Base-by-base conservation (phyloP, 257 asterid species). In the Leptodermis oblonga region DNA sequence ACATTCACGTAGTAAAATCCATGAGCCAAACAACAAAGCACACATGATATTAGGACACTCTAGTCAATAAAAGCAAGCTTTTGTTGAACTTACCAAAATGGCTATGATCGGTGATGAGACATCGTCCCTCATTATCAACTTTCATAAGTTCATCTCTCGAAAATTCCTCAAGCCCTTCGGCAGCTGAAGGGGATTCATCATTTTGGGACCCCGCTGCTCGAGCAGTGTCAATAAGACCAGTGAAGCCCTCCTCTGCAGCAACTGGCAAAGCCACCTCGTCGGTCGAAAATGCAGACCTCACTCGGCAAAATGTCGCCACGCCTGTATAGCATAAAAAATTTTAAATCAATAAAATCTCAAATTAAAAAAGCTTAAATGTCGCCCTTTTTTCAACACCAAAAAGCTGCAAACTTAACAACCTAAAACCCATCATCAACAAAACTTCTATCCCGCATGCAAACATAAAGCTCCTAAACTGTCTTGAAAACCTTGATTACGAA, bases 281-380 rank as follows among this genome's bases (percentile, higher is more conserved):
- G 58, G 90, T 87, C 5, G 83, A 82, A 79, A 90, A 87, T 63
- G 90, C 96, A 48, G 93, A 87, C 73, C 81, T 89, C 67, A 91
- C 96, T 34, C 91, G 94, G 71, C 97, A 94, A 83, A 94, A 89
- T 61, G 99, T 94, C 5, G 96, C 99, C 72, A 94, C 97, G 67
- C 99, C 99, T 93, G 74, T 60, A 69, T 23, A 72, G 58, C 60
- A 74, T 46, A 12, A 3, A 46, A 46, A 46, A 41, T 41, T 41
- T 6, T 1, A 46, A 3, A 46, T 4, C 1, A 46, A 1, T 1
- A 73, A 4, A 48, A 14, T 62, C 54, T 37, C 30, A 17, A 28
- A 2, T 1, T 18, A 22, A 20, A 45, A 59, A 33, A 4, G 3
- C 43, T 59, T 59, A 10, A 59, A 3, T 28, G 7, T 4, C 25